Conservation (phyloP, 1,284 basidiomycete genomes). For the Tremellales sp. region DNA sequence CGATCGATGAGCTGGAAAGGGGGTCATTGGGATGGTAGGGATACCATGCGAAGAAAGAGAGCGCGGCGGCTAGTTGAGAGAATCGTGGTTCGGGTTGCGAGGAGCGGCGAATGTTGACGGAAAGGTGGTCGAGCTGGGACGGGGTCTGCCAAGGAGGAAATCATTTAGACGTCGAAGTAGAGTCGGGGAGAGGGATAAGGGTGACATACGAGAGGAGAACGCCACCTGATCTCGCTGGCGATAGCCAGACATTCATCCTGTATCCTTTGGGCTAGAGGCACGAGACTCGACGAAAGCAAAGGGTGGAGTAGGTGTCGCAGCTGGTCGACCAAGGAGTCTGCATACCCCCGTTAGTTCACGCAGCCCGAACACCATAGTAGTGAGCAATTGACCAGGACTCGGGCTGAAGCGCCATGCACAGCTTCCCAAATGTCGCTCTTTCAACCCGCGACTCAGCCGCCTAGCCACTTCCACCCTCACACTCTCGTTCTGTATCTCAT, state of each 20-base stretch:
- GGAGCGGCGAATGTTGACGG: neutral
- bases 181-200: neutral
- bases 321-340: slow-evolving; percentile 20
- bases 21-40: slow-evolving; percentile 28
- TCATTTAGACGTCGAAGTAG: neutral
- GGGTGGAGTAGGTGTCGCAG: slow-evolving; percentile 29
- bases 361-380: neutral
- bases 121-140: slow-evolving; percentile 6
- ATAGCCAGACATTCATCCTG: slow-evolving; percentile 13
- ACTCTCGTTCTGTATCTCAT: slow-evolving; percentile 21
- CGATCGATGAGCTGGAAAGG: slow-evolving; percentile 2
- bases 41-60: slow-evolving; percentile 42
- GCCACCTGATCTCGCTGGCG: slow-evolving; percentile 5
- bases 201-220: slow-evolving; percentile 13
- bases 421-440: slow-evolving; percentile 16
- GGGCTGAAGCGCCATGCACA: slow-evolving; percentile 30
- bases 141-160: neutral
- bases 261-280: slow-evolving; percentile 20
- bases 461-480: slow-evolving; percentile 26
- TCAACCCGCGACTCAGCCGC: slow-evolving; percentile 17
- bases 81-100: neutral
- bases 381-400: slow-evolving; percentile 18
- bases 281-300: slow-evolving; percentile 18
- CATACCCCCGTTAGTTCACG: neutral
- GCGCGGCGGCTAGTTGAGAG: slow-evolving; percentile 11